phyloP scores from a whole-genome alignment of 768 basidiomycete genomes.

The Mycena indigotica region DNA sequence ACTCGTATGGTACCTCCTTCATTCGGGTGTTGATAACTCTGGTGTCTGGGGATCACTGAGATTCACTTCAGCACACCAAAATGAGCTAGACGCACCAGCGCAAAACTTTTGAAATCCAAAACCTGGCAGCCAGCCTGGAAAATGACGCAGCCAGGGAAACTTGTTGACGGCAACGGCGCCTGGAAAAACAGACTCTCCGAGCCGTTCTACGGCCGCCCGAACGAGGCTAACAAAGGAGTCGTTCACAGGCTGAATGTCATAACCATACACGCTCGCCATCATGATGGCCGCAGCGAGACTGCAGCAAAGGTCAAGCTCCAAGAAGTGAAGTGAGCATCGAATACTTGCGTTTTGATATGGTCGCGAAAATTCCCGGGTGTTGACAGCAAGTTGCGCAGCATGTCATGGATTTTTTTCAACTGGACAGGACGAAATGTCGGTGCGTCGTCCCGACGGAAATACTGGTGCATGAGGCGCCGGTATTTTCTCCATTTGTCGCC shows the following conservation, averaged over 20 bases:
- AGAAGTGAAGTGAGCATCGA: not conserved
- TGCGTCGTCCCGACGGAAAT: conserved; percentile 33
- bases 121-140: conserved; percentile 35
- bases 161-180: conserved; percentile 34
- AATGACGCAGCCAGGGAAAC: conserved; percentile 31
- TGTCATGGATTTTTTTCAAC: conserved; percentile 30
- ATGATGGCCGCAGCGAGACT: conserved; percentile 35
- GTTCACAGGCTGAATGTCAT: conserved; percentile 33
- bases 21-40: conserved; percentile 8
- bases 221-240: conserved; percentile 34
- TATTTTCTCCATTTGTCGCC: conserved; percentile 40
- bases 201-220: conserved; percentile 32
- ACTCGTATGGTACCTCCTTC: conserved; percentile 12
- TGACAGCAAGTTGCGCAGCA: conserved; percentile 32
- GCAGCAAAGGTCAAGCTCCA: not conserved
- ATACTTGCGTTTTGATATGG: conserved; percentile 23
- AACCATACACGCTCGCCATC: conserved; percentile 36
- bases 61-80: not conserved
- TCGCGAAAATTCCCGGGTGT: conserved; percentile 30
- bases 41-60: not conserved
- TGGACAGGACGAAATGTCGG: conserved; percentile 36
- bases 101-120: conserved; percentile 31
- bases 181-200: conserved; percentile 31
- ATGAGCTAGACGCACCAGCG: not conserved
- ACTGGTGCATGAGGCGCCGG: conserved; percentile 39